These are phyloP conservation scores for Colletotrichum sidae DNA, from an alignment of 2,329 filamentous ascomycete genomes.

Conservation along the genomic window DNA sequence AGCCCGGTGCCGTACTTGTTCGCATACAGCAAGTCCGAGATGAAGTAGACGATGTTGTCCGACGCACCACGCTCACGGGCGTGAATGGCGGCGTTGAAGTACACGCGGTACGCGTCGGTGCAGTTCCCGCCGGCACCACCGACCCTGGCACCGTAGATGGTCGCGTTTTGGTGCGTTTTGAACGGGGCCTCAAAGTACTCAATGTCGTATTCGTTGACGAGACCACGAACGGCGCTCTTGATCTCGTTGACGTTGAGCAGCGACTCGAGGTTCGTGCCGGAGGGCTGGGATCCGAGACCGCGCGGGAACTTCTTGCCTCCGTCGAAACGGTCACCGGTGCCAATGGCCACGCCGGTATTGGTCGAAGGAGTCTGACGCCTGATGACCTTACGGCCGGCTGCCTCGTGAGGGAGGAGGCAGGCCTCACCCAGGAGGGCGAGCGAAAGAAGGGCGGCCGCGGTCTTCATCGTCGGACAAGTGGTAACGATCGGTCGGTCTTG, in stretches of 20 bases:
- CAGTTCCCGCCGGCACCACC: constrained; percentile 47
- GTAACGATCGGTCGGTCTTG: neutral
- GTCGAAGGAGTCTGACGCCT: constrained; percentile 33
- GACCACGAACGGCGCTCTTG: constrained; percentile 55
- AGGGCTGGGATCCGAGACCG: constrained; percentile 51
- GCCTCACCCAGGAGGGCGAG: constrained; percentile 41
- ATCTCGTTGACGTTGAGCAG: constrained; percentile 61
- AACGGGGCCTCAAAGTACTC: constrained; percentile 55
- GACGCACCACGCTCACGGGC: constrained; percentile 69
- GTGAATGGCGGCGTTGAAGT: constrained; percentile 66
- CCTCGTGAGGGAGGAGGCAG: constrained; percentile 54
- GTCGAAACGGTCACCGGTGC: constrained; percentile 55
- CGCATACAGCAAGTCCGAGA: constrained; percentile 67
- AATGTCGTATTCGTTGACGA: constrained; percentile 54
- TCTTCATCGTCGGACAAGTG: constrained; percentile 43
- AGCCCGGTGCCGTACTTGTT: constrained; percentile 61
- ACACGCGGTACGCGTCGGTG: constrained; percentile 57
- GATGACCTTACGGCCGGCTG: constrained; percentile 38
- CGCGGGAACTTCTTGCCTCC: constrained; percentile 51
- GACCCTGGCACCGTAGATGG: constrained; percentile 54
- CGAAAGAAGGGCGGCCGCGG: constrained; percentile 38
- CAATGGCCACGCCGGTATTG: constrained; percentile 50
- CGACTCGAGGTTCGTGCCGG: constrained; percentile 47
- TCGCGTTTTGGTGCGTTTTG: constrained; percentile 56
- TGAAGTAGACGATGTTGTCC: constrained; percentile 68